phyloP scores from a whole-genome alignment of 768 basidiomycete genomes.

The Phanerodontia chrysosporium region DNA sequence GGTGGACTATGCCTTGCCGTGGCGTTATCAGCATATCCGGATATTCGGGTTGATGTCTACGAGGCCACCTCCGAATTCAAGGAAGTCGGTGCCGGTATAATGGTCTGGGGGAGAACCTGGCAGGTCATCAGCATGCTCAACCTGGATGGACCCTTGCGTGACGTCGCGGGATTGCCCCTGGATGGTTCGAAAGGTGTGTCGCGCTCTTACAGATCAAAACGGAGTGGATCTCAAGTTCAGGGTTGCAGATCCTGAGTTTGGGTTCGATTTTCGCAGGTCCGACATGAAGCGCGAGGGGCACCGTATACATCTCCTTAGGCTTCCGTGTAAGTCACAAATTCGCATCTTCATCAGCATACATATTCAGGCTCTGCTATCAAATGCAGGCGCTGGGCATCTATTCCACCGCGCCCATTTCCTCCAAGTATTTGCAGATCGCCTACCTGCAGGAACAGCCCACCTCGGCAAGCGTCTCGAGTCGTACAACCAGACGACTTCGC shows the following conservation, averaged over 20 bases:
- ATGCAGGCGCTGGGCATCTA: slow-evolving; percentile 31
- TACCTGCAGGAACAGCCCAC: slow-evolving; percentile 24
- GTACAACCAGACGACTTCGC: slow-evolving; percentile 7
- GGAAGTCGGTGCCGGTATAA: slow-evolving; percentile 45
- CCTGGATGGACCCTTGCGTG: slow-evolving; percentile 20
- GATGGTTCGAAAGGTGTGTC: slow-evolving; percentile 18
- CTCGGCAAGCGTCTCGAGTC: slow-evolving; percentile 28
- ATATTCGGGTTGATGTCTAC: slow-evolving; percentile 27
- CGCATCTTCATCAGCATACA: too few species aligned
- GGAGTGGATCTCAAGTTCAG: neutral
- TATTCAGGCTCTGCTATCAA: too few species aligned
- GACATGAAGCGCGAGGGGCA: slow-evolving; percentile 36
- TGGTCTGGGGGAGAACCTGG: slow-evolving; percentile 28
- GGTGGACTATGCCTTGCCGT: slow-evolving; percentile 28
- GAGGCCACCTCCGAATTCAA: slow-evolving; percentile 39
- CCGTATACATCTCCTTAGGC: slow-evolving; percentile 34
- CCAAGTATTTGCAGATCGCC: slow-evolving; percentile 33
- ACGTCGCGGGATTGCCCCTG: slow-evolving; percentile 21
- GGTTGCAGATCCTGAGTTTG: slow-evolving; percentile 29
- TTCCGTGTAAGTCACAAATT: slow-evolving; percentile 32
- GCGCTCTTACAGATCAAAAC: neutral
- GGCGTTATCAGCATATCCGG: slow-evolving; percentile 20
- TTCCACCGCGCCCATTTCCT: slow-evolving; percentile 49
- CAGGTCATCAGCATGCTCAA: slow-evolving; percentile 23
- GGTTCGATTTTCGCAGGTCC: slow-evolving; percentile 43